These are phyloP conservation scores for Cladorrhinum sp. DNA, from an alignment of 2,329 filamentous ascomycete genomes.

Conservation along the genomic window DNA sequence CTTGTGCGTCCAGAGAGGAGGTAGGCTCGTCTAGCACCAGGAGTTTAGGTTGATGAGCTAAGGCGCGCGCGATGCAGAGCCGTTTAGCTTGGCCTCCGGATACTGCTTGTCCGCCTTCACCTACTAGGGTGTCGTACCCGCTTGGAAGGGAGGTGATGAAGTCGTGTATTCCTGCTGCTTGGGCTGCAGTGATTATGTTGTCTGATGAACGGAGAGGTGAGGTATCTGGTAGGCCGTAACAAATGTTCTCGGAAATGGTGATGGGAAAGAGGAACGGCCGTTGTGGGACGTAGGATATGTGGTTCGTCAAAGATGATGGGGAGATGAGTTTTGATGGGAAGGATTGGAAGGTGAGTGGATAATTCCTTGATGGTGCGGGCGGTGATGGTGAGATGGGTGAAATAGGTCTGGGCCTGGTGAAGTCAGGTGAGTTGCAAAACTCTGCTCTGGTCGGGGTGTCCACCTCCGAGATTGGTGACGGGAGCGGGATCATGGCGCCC, in stretches of 20 bases:
- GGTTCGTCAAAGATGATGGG: constrained; percentile 54
- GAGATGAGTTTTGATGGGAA: constrained; percentile 39
- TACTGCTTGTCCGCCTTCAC: constrained; percentile 70
- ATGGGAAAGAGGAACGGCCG: constrained; percentile 73
- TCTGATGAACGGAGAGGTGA: constrained; percentile 47
- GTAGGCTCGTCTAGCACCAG: constrained; percentile 87
- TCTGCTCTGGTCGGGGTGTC: neutral
- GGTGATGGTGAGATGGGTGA: neutral
- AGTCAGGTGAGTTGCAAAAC: neutral
- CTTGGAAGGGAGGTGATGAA: constrained; percentile 70
- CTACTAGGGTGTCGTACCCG: constrained; percentile 70
- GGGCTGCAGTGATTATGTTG: constrained; percentile 51
- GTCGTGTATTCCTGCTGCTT: constrained; percentile 65
- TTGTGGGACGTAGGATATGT: constrained; percentile 68
- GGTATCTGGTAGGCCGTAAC: constrained; percentile 64
- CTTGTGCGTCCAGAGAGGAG: constrained; percentile 70
- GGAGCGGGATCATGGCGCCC: neutral
- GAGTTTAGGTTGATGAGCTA: constrained; percentile 67
- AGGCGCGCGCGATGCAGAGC: constrained; percentile 74
- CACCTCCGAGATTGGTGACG: neutral
- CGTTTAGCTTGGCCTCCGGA: constrained; percentile 83
- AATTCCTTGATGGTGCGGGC: neutral
- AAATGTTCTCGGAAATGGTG: constrained; percentile 76
- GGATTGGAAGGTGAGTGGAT: neutral
- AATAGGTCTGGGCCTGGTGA: neutral